These are phyloP conservation scores for Phytophthora crassamura DNA, from an alignment of 352 stramenopile genomes.

Conservation along the genomic window DNA sequence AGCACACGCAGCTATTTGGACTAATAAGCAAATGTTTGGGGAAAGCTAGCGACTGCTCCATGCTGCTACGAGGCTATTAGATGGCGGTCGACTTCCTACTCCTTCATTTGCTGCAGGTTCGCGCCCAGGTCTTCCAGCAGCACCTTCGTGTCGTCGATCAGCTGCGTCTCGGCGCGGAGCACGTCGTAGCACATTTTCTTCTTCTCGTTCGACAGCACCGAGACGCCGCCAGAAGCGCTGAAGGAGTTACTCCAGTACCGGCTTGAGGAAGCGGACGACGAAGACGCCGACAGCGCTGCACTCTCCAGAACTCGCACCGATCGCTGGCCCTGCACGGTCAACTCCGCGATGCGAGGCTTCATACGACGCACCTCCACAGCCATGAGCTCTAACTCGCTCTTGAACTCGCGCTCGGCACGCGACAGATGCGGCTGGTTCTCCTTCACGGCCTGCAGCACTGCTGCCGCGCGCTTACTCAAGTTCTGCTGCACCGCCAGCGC, in stretches of 20 bases:
- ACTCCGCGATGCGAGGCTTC: constrained; percentile 72
- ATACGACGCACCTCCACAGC: constrained; percentile 67
- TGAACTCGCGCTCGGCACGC: constrained; percentile 74
- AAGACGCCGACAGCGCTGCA: constrained; percentile 31
- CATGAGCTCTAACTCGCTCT: constrained; percentile 73
- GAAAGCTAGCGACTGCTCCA: neutral
- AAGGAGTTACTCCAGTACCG: constrained; percentile 26
- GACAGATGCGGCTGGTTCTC: constrained; percentile 85
- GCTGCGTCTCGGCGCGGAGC: constrained; percentile 77
- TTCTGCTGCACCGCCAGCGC: constrained; percentile 76
- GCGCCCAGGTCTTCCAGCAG: constrained; percentile 69
- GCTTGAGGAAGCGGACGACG: constrained; percentile 32
- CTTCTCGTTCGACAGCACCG: constrained; percentile 67
- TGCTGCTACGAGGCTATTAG: neutral
- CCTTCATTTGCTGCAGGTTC: constrained; percentile 53
- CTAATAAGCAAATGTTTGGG: constrained; percentile 1
- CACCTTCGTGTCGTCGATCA: constrained; percentile 82
- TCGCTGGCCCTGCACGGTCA: constrained; percentile 72
- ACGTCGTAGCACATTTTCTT: constrained; percentile 88
- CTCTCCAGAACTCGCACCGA: constrained; percentile 63
- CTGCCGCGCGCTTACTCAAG: constrained; percentile 76
- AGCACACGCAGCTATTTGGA: neutral
- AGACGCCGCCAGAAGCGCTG: constrained; percentile 8
- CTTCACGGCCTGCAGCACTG: constrained; percentile 80
- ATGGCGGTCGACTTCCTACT: too few relatives aligned